These are phyloP conservation scores for Penicillium sp. DNA, from an alignment of 2,329 filamentous ascomycete genomes.

Conservation along the genomic window DNA sequence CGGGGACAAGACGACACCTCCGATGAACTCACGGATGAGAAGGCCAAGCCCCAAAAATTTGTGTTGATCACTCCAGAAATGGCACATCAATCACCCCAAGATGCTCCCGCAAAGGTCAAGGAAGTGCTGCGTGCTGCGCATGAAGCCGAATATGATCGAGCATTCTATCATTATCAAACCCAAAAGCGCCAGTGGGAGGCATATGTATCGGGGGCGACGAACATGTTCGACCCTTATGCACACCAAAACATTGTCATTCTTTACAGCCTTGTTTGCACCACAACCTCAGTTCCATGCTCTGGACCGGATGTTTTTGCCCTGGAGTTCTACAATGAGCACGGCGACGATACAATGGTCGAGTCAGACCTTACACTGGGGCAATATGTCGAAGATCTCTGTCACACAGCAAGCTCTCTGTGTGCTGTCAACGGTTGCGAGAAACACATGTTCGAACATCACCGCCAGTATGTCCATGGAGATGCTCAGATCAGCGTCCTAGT, in stretches of 20 bases:
- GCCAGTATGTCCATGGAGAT: slow-evolving; percentile 95
- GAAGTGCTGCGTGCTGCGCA: slow-evolving; percentile 94
- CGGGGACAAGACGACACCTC: slow-evolving; percentile 65
- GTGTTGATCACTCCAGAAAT: slow-evolving; percentile 93
- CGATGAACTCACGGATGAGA: slow-evolving; percentile 58
- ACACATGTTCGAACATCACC: slow-evolving; percentile 87
- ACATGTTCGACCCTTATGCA: slow-evolving; percentile 90
- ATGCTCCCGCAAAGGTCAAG: slow-evolving; percentile 81
- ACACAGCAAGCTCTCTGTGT: slow-evolving; percentile 74
- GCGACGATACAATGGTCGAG: slow-evolving; percentile 67
- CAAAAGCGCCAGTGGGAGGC: slow-evolving; percentile 97
- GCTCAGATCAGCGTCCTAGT: slow-evolving; percentile 91
- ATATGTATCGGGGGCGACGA: slow-evolving; percentile 82
- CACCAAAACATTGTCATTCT: slow-evolving; percentile 96
- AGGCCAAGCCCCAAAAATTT: slow-evolving; percentile 70
- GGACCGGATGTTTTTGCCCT: slow-evolving; percentile 89
- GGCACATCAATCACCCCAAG: slow-evolving; percentile 80
- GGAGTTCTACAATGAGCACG: slow-evolving; percentile 90
- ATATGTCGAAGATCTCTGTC: slow-evolving; percentile 88
- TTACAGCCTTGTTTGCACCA: slow-evolving; percentile 90
- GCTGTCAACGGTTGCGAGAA: slow-evolving; percentile 82
- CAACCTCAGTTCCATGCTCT: slow-evolving; percentile 88
- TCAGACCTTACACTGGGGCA: slow-evolving; percentile 92
- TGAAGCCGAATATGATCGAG: slow-evolving; percentile 95
- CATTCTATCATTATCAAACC: slow-evolving; percentile 87